Conservation (phyloP, 2,329 filamentous ascomycete genomes). For the Colletotrichum sp. region DNA sequence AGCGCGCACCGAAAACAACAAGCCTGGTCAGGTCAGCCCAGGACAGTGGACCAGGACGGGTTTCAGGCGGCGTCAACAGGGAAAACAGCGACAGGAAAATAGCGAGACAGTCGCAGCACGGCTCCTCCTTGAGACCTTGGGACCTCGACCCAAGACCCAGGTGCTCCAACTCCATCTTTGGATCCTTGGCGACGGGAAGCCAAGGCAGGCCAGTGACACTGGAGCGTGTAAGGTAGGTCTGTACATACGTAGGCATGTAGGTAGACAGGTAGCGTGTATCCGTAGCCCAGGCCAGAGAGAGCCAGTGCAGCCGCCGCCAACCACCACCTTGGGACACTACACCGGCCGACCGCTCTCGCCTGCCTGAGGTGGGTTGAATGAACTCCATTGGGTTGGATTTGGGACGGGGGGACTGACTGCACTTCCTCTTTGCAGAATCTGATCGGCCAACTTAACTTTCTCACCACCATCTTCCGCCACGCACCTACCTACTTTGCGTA, state of each 20-base stretch:
- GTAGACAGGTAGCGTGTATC: background rate
- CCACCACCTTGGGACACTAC: conserved; percentile 11
- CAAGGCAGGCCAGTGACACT: background rate
- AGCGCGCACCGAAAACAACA: background rate
- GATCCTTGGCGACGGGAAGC: conserved; percentile 15
- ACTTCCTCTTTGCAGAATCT: conserved; percentile 14
- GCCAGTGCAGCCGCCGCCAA: conserved; percentile 1
- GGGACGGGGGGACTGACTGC: background rate
- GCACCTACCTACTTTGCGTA: background rate
- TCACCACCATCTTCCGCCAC: conserved; percentile 1
- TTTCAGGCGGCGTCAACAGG: conserved; percentile 20
- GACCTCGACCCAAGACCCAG: background rate
- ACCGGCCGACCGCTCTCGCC: background rate
- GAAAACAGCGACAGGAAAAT: conserved; percentile 2
- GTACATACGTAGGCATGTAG: background rate
- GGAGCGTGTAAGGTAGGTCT: background rate
- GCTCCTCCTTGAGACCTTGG: conserved; percentile 10
- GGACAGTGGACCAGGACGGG: conserved; percentile 11
- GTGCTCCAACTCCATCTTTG: conserved; percentile 15
- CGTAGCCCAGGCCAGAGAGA: background rate
- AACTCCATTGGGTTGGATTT: background rate
- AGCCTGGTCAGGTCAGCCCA: conserved; percentile 12
- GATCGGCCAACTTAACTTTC: conserved; percentile 11
- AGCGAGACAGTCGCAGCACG: background rate
- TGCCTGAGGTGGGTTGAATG: background rate